Evolutionary conservation across 495 filamentous ascomycete genomes (phyloP), one percentile per base, ranked within the genome.

Genomic region (Opeltia flavorubescens): DNA sequence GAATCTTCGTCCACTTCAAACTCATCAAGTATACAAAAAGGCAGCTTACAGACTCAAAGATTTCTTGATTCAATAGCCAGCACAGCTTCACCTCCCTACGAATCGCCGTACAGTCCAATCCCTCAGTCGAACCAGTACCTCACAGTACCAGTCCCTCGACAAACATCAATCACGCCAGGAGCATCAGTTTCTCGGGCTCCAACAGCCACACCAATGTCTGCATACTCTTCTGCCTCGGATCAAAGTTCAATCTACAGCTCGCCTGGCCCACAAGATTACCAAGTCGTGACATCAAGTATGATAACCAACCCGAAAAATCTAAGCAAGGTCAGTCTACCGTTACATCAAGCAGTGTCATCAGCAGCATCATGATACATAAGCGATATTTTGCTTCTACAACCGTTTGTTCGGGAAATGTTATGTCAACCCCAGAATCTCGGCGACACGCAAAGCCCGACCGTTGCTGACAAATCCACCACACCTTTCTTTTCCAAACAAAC

Each of bases 91-190:
- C 31, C 15, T 20, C 47, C 48, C 26, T 57, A 57, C 44, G 46
- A 48, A 18, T 57, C 55, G 13, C 55, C 55, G 0, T 57, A 57
- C 55, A 43, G 48, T 26, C 48, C 50, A 42, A 21, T 40, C 6
- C 18, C 20, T 27, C 24, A 44, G 4, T 50, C 43, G 28, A 12
- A 44, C 44, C 34, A 38, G 31, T 17, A 33, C 18, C 18, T 38
- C 15, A 34, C 23, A 18, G 28, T 47, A 5, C 21, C 29, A 0
- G 5, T n/a, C 17, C 43, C 51, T 21, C 40, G 30, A n/a, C 15
- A 25, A 21, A 9, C 40, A n/a, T 28, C 46, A 49, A 41, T 17
- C 15, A 20, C 38, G 43, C 21, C 50, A 24, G 25, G 18, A 26
- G 20, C 51, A 12, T 48, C 43, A 18, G 44, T 44, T 33, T 51